A percentile compares a stretch with the other conserved stretches of the same genome.
These are phyloP conservation scores for Lumnitzera littorea DNA, from an alignment of 345 rosid species.

Conservation along the genomic window DNA sequence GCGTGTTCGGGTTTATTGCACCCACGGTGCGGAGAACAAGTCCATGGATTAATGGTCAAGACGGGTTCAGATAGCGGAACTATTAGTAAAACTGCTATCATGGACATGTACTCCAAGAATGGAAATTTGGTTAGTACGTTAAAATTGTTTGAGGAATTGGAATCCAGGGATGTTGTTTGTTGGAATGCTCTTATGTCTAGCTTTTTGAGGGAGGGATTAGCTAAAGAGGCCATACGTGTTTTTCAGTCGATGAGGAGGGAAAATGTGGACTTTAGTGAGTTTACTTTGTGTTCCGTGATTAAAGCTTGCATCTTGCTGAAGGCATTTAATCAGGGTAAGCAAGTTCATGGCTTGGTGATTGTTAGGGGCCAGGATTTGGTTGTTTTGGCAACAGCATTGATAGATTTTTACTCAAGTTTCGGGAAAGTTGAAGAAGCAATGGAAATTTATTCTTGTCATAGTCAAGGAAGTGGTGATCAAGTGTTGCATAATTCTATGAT, in stretches of 20 bases:
- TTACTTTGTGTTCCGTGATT: constrained; percentile 56
- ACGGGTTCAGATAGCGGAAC: constrained; percentile 47
- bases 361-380: constrained; percentile 67
- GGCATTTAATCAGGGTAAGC: constrained; percentile 61
- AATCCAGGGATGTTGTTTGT: constrained; percentile 48
- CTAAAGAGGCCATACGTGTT: constrained; percentile 43
- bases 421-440: constrained; percentile 46
- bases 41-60: constrained; percentile 67
- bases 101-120: constrained; percentile 63
- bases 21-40: constrained; percentile 49
- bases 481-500: constrained; percentile 62
- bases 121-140: constrained; percentile 39
- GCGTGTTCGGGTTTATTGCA: constrained; percentile 50
- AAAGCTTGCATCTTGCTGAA: constrained; percentile 50
- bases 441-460: constrained; percentile 36
- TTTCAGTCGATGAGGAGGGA: constrained; percentile 50
- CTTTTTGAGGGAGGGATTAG: constrained; percentile 42
- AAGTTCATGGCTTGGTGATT: constrained; percentile 59
- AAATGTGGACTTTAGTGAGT: constrained; percentile 49
- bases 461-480: constrained; percentile 27
- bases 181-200: constrained; percentile 79
- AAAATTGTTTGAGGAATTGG: constrained; percentile 45
- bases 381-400: constrained; percentile 59
- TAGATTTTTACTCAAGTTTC: constrained; percentile 55
- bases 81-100: constrained; percentile 52